Conservation (phyloP, 2,329 filamentous ascomycete species). For the Fusarium camptoceras region DNA sequence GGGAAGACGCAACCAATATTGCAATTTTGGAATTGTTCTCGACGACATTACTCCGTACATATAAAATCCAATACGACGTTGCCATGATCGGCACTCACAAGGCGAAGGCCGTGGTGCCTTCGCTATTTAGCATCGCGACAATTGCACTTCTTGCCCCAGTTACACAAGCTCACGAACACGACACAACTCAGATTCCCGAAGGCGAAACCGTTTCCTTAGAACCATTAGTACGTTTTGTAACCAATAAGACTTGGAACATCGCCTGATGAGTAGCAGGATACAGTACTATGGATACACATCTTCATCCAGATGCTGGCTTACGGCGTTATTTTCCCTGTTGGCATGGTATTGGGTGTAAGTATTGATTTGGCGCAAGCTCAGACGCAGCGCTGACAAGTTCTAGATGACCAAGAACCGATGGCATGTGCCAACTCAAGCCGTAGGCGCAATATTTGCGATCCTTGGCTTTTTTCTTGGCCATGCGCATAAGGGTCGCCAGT, state of each 20-base stretch:
- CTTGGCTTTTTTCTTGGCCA: conserved; percentile 93
- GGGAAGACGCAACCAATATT: conserved; percentile 1
- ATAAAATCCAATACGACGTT: neutral
- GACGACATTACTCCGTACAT: neutral
- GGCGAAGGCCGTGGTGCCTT: conserved; percentile 31
- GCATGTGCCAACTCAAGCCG: conserved; percentile 89
- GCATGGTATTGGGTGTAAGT: conserved; percentile 93
- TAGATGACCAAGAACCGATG: conserved; percentile 90
- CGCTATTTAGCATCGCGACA: conserved; percentile 32
- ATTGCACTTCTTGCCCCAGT: conserved; percentile 43
- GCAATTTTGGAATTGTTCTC: neutral
- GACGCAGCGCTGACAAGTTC: conserved; percentile 1
- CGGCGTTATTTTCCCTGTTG: conserved; percentile 90
- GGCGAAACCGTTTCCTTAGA: conserved; percentile 77
- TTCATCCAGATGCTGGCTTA: conserved; percentile 87
- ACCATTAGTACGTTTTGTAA: conserved; percentile 70
- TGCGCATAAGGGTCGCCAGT: conserved; percentile 88
- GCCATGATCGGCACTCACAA: conserved; percentile 40
- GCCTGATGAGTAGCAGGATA: conserved; percentile 68
- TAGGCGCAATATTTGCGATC: conserved; percentile 80
- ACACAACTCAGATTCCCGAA: conserved; percentile 70
- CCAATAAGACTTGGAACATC: neutral
- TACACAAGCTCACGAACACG: conserved; percentile 60
- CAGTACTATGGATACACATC: conserved; percentile 93
- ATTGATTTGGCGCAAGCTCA: neutral